Evolutionary conservation across 192 early-diverging fungal genomes (phyloP).

Genomic region (Entomortierella parvispora): DNA sequence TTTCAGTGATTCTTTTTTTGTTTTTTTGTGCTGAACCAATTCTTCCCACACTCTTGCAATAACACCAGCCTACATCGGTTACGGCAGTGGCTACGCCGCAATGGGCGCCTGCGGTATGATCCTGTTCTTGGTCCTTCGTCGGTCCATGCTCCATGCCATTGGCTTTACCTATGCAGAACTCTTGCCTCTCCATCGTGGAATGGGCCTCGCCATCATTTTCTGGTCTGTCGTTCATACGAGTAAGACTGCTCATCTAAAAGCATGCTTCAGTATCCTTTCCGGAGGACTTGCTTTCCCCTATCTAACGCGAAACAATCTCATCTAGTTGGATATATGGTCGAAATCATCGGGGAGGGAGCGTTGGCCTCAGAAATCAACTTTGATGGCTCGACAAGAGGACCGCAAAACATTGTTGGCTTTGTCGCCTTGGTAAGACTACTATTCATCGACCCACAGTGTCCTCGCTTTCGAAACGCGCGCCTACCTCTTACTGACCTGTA

Average conservation of each 20-base stretch:
- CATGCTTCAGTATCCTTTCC: too few relatives aligned
- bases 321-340: too few relatives aligned
- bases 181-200: slow-evolving; percentile 33
- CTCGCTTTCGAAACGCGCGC: too few relatives aligned
- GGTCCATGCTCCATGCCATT: slow-evolving; percentile 43
- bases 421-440: slow-evolving; percentile 28
- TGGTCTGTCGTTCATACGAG: slow-evolving; percentile 30
- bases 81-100: slow-evolving; percentile 34
- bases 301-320: too few relatives aligned
- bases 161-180: slow-evolving; percentile 46
- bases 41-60: too few relatives aligned
- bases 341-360: too few relatives aligned
- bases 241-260: too few relatives aligned
- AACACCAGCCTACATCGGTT: slow-evolving; percentile 32
- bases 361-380: too few relatives aligned
- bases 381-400: slow-evolving; percentile 40
- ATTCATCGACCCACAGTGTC: neutral
- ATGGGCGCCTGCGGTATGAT: slow-evolving; percentile 41
- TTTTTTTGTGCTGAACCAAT: neutral
- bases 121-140: slow-evolving; percentile 22
- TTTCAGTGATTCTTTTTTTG: neutral
- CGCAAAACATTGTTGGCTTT: slow-evolving; percentile 39
- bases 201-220: slow-evolving; percentile 27
- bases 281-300: too few relatives aligned
- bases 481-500: too few relatives aligned